Base-by-base conservation (phyloP, 2,329 filamentous ascomycete species). In the Onygenales sp. region DNA sequence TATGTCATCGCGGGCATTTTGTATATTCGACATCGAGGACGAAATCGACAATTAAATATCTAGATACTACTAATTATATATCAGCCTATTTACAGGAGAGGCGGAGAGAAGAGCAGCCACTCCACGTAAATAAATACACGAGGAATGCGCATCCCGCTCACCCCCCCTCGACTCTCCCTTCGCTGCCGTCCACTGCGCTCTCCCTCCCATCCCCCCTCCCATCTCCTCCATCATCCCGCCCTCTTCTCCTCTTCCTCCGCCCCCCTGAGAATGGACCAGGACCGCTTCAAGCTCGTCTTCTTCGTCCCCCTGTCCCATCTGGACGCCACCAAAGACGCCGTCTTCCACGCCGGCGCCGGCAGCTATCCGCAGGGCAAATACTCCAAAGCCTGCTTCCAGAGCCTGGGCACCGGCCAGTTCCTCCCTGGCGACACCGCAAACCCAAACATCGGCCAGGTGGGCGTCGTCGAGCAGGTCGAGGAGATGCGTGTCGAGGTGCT, bases 401-500 rank as follows among this genome's bases (percentile, higher is more conserved):
- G 59, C 8, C 58, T 59, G 2, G 73, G 73, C 0, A 68, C 61
- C 9, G 71, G 69, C 3, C 72, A 74, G 46, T 75, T 75, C 54
- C 61, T 70, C 37, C 72, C 73, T 2, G 62, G 62, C 1, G 63
- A 65, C 2, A 66, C 62, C 8, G 71, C 73, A 6, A 66, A 66
- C 43, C 73, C 73, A 4, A 65, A 67, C 32, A 70, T 74, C 53
- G 72, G 72, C 8, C 57, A 59, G 6, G 63, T 69, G 5, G 72
- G 71, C 0, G 56, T 56, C 32, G 47, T 74, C 39, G 71, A 75
- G 58, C 59, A 59, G 47, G 69, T 71, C 13, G 64, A 71, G 57
- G 72, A 74, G 61, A 65, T 69, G 58, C 71, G 63, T 55, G 70
- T 73, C 32, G 73, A 75, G 61, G 60, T 73, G 43, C 61, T 74